Evolutionary conservation across 2,329 filamentous ascomycete genomes (phyloP).

Genomic region (Ceratocystis lukuohia): DNA sequence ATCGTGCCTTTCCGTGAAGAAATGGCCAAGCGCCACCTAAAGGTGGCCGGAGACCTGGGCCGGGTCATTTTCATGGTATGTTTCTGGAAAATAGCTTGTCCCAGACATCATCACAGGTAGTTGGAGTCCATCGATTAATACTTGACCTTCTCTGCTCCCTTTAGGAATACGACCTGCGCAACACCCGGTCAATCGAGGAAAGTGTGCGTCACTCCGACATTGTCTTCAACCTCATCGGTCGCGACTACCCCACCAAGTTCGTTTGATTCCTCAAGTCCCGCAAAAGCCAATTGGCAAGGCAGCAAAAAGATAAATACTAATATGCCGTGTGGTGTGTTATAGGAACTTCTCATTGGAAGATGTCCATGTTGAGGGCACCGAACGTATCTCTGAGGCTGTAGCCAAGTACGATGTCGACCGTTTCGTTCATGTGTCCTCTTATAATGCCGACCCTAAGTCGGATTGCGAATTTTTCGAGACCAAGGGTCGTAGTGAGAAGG

Average conservation of each 20-base stretch:
- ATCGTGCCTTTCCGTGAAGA: conserved; percentile 90
- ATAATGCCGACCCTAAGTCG: conserved; percentile 73
- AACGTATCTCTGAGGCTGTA: conserved; percentile 83
- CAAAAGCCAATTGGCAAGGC: not conserved
- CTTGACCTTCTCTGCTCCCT: not conserved
- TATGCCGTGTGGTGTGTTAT: not conserved
- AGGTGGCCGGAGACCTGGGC: conserved; percentile 88
- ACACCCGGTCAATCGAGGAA: conserved; percentile 91
- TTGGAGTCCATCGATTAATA: not conserved
- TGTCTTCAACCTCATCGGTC: conserved; percentile 90
- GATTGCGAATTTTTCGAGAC: conserved; percentile 80
- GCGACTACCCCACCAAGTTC: conserved; percentile 91
- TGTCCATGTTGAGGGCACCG: conserved; percentile 82
- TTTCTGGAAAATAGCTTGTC: conserved; percentile 9
- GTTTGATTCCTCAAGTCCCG: conserved; percentile 23
- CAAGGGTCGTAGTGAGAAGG: conserved; percentile 73
- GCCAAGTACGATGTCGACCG: conserved; percentile 97
- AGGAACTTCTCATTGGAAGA: conserved; percentile 91
- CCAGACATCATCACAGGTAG: not conserved
- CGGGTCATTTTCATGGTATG: conserved; percentile 72
- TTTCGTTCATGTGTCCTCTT: conserved; percentile 91
- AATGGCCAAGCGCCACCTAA: conserved; percentile 94
- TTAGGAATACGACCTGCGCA: conserved; percentile 86
- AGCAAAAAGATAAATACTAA: not conserved
- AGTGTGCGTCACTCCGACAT: conserved; percentile 94